Evolutionary conservation across 1,284 basidiomycete species (phyloP).

Genomic region (Apiotrichum mycotoxinovorans): DNA sequence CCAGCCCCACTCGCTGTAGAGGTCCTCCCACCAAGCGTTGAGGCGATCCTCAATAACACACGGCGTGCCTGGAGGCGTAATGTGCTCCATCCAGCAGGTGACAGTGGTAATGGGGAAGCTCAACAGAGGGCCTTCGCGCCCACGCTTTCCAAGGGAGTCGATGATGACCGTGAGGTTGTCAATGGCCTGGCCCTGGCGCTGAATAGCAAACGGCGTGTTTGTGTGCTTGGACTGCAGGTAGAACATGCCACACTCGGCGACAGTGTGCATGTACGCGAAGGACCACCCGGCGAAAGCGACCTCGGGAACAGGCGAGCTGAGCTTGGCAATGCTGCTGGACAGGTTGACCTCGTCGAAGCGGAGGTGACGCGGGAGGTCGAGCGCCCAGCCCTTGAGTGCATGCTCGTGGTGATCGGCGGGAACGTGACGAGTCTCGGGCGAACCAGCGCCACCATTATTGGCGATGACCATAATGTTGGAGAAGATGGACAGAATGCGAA

Average conservation of each 20-base stretch:
- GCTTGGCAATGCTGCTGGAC: conserved; percentile 34
- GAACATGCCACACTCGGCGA: conserved; percentile 53
- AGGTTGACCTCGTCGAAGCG: conserved; percentile 52
- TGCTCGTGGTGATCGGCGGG: conserved; percentile 31
- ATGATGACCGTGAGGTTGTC: conserved; percentile 49
- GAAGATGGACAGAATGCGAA: conserved; percentile 43
- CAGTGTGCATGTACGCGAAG: conserved; percentile 52
- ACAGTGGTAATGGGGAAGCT: conserved; percentile 42
- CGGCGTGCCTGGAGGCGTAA: conserved; percentile 23
- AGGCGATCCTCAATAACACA: conserved; percentile 33
- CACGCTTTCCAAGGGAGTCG: conserved; percentile 40
- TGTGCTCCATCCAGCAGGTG: conserved; percentile 42
- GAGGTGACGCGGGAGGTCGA: conserved; percentile 46
- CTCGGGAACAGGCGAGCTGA: conserved; percentile 36
- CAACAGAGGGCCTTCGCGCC: conserved; percentile 43
- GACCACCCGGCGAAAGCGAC: conserved; percentile 46
- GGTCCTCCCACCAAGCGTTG: conserved; percentile 39
- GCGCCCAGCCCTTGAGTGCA: conserved; percentile 48
- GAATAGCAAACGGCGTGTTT: conserved; percentile 32
- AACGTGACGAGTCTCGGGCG: conserved; percentile 16
- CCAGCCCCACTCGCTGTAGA: conserved; percentile 38
- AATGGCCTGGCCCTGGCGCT: conserved; percentile 46
- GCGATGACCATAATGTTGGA: conserved; percentile 39
- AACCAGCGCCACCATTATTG: conserved; percentile 23
- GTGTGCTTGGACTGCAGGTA: conserved; percentile 47